Conservation (phyloP, 129 eudicot species). For the Logfia minima region DNA sequence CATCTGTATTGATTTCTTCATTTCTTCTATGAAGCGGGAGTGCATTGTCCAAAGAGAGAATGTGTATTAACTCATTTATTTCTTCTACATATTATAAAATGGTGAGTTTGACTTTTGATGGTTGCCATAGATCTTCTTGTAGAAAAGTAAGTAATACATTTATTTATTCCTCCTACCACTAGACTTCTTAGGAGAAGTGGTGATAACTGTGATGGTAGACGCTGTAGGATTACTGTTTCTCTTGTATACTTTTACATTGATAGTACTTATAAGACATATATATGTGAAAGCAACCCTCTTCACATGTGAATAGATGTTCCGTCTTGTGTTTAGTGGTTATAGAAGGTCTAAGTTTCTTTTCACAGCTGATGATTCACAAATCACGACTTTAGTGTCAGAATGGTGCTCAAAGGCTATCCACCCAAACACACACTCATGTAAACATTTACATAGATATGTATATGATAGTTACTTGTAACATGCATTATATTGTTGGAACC, state of each 20-base stretch:
- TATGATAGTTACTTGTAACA: neutral
- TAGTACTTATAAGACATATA: neutral
- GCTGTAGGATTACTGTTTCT: neutral
- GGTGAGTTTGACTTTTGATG: conserved; percentile 17
- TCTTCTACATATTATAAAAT: neutral
- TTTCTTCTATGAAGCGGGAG: neutral
- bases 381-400: conserved; percentile 10
- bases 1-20: neutral
- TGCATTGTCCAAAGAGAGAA: neutral
- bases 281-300: conserved; percentile 2
- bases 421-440: neutral
- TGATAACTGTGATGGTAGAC: neutral
- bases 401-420: neutral
- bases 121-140: conserved; percentile 1
- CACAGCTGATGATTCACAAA: neutral
- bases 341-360: neutral
- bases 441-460: neutral
- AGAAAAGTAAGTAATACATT: neutral
- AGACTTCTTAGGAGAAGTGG: conserved; percentile 6
- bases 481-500: neutral
- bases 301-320: neutral
- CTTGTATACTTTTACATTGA: neutral
- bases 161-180: neutral
- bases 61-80: neutral
- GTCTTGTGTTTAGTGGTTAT: conserved; percentile 1